Evolutionary conservation across 495 filamentous ascomycete genomes (phyloP), one percentile per base, ranked within the genome.

Genomic region (Sordaria brevicollis): DNA sequence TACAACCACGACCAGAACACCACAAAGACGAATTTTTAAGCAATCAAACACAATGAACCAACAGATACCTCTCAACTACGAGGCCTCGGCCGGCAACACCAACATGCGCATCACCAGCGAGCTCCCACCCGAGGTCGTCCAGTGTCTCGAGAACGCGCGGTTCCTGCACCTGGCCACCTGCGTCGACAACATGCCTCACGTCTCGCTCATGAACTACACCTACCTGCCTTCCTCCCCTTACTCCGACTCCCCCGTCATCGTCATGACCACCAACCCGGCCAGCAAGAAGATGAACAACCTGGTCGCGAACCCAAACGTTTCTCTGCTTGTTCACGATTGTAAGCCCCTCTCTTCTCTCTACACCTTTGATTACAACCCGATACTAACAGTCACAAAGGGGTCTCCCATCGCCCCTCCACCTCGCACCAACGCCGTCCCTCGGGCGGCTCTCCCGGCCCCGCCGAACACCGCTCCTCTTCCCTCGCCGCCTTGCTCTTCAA

Each of bases 141-240:
- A 92, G 72, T 96, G 93, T 76, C 86, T 98, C 67, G 91, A 96
- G 80, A 97, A 97, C 81, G 93, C 94, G 33, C 90, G 95, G 76
- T 99, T 97, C 82, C 93, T 99, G 70, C 96, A 99, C 79, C 89
- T 99, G 35, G 94, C 95, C 72, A 99, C 95, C 69, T 94, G 89
- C 79, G 87, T 86, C 78, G 85, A 88, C 74, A 88, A 94, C 78
- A 86, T 87, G 74, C 95, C 95, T 17, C 95, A 99, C 81, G 91
- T 98, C 77, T 94, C 92, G 33, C 89, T 99, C 73, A 99, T 99
- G 95, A 97, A 96, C 82, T 99, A 97, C 83, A 97, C 95, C 76
- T 99, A 97, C 83, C 91, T 99, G 67, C 91, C 94, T 19, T 88
- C 86, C 0, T 92, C 92, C 6, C 92, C 93, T 19, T 94, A 89